Conservation (phyloP, 2,329 filamentous ascomycete genomes). For the Sarocladium oryzae region DNA sequence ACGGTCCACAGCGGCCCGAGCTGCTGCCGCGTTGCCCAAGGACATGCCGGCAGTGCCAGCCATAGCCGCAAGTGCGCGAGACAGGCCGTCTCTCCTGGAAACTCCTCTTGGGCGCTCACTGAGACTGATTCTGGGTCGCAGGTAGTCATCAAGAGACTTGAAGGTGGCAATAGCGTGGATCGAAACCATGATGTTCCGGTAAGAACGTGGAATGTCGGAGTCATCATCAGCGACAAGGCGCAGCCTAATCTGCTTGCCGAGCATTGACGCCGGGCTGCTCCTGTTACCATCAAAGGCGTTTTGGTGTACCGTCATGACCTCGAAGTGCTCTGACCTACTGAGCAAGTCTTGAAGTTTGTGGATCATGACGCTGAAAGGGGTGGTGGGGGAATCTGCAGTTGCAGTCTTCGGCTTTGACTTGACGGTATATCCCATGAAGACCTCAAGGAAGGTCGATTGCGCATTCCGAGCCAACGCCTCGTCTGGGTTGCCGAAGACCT, state of each 20-base stretch:
- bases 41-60: conserved; percentile 63
- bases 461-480: conserved; percentile 57
- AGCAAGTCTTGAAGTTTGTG: conserved; percentile 93
- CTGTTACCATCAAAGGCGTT: conserved; percentile 86
- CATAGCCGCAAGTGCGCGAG: conserved; percentile 67
- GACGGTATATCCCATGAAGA: conserved; percentile 78
- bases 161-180: conserved; percentile 98
- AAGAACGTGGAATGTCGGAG: conserved; percentile 79
- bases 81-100: conserved; percentile 57
- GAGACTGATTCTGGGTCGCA: conserved; percentile 80
- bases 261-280: conserved; percentile 88
- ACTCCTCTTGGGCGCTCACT: conserved; percentile 58
- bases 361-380: conserved; percentile 83
- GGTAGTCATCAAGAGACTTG: conserved; percentile 91
- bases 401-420: conserved; percentile 59
- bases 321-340: conserved; percentile 95
- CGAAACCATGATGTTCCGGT: conserved; percentile 93
- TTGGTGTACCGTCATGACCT: conserved; percentile 91
- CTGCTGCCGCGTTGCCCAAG: conserved; percentile 23
- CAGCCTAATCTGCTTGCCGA: conserved; percentile 89
- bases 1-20: conserved; percentile 35
- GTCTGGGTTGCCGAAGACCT: conserved; percentile 70
- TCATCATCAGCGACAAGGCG: conserved; percentile 85
- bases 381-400: conserved; percentile 62
- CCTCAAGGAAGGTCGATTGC: conserved; percentile 77